phyloP scores from a whole-genome alignment of 1,284 basidiomycete species.

The Bondarzewia mesenterica region DNA sequence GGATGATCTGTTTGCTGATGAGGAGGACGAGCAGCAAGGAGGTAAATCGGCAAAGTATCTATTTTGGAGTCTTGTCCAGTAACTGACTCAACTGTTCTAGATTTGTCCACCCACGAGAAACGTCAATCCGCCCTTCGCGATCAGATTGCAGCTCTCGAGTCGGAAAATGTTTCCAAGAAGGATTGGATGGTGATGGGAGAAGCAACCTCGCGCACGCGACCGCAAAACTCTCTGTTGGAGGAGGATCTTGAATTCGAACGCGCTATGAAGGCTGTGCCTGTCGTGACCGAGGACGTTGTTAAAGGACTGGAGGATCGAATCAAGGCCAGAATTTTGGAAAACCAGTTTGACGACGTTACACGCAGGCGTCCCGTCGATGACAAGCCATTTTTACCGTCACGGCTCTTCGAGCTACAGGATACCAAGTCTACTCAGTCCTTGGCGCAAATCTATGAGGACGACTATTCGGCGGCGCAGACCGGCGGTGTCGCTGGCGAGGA shows the following conservation, averaged over 20 bases:
- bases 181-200: slow-evolving; percentile 94
- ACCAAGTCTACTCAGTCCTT: slow-evolving; percentile 83
- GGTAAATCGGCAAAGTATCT: slow-evolving; percentile 24
- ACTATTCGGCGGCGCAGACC: slow-evolving; percentile 67
- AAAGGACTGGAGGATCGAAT: slow-evolving; percentile 85
- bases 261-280: slow-evolving; percentile 79
- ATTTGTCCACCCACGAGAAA: slow-evolving; percentile 54
- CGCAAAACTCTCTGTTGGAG: slow-evolving; percentile 87
- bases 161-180: slow-evolving; percentile 66
- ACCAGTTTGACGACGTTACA: slow-evolving; percentile 87
- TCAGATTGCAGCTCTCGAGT: slow-evolving; percentile 65
- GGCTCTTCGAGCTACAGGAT: slow-evolving; percentile 86
- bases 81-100: no score
- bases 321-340: slow-evolving; percentile 83
- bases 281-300: slow-evolving; percentile 87
- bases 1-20: slow-evolving; percentile 64
- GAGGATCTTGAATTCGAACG: slow-evolving; percentile 96
- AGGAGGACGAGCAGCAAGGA: slow-evolving; percentile 31
- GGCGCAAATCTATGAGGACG: slow-evolving; percentile 95
- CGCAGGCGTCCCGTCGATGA: slow-evolving; percentile 74
- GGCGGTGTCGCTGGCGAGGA: slow-evolving; percentile 57
- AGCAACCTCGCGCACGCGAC: slow-evolving; percentile 73
- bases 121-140: slow-evolving; percentile 51
- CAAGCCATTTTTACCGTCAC: slow-evolving; percentile 86
- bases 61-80: slow-evolving; percentile 5